Evolutionary conservation across 1,139 yeast species (phyloP), one percentile per base, ranked within the genome.

Genomic region (Taphrina communis): DNA sequence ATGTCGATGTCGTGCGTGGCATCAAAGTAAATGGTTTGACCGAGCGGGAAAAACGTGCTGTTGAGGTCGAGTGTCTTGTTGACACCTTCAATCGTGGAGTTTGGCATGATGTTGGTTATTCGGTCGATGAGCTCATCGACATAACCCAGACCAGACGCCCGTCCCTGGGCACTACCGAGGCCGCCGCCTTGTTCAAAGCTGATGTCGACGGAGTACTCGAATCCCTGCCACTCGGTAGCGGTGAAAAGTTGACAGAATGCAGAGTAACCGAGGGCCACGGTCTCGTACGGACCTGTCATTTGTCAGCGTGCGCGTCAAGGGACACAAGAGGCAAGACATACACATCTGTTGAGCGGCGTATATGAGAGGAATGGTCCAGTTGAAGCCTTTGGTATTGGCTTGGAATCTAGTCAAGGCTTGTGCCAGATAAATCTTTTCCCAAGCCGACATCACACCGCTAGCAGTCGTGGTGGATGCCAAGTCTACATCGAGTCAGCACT

Each of bases 1-100:
- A 85, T 73, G 72, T 84, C 86, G 12, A 84, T 80, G 73, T 85
- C 88, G 75, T 86, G 88, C 12, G 85, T 77, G 75, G 85, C 85
- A 11, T 82, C 77, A 69, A 84, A 74, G 61, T 72, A 75, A 48
- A 78, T 65, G 7, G 75, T 57, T 35, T 57, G 61, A 2, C 42
- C 42, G n/a, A 44, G 36, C 14, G 61, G 61, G 61, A 57, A 57
- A 17, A 14, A 41, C 6, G 50, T 57, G n/a, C 39, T 38, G 50
- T 44, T 57, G 61, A 19, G 19, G 61, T 57, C 61, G 36, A 57
- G 61, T 12, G 61, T 57, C 35, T 17, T 41, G 42, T 57, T 57
- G 61, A 39, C 42, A 3, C 51, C 48, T 12, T 38, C 38, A 35
- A 25, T 41, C 14, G 61, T 41, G 50, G 61, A 25, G 36, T 57